Base-by-base conservation (phyloP, 192 early-diverging fungal species). In the Coemansia sp. region DNA sequence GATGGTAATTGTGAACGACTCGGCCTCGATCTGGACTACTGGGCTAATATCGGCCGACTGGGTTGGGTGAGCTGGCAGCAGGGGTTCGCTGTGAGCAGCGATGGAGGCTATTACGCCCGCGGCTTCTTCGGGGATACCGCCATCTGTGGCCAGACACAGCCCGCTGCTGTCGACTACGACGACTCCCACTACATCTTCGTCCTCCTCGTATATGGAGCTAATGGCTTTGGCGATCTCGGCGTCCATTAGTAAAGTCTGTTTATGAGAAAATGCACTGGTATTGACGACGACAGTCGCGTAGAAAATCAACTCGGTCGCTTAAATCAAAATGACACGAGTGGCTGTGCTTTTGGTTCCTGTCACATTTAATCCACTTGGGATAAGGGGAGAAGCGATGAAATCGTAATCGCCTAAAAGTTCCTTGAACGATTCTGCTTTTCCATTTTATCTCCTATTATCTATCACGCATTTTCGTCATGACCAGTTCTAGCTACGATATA, bases 151-250 rank as follows among this genome's bases (percentile, higher is more conserved):
- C 45, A 76, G 59, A 41, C 79, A 82, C 18, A 82, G 62, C 3
- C 79, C 79, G 68, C 64, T 73, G 37, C 73, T 74, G 42, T 82
- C 79, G 16, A 71, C 71, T 14, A 82, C 74, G 18, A 82, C 61
- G 7, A 72, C 63, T 25, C 68, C 73, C 3, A 62, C 38, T 12
- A 75, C 79, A 8, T 47, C 13, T 28, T 68, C 56, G 59, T 82
- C 79, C 20, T 68, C 10, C 16, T 68, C 62, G 43, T 68, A 76
- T 23, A 82, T 68, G 0, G 70, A 70, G 3, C 64, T 48, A 39
- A 82, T 64, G 7, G 67, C 59, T 11, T 55, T 53, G 35, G 65
- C 72, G 10, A 82, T 76, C 33, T 70, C 71, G 7, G 31, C 65
- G 35, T 76, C 73, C 79, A 82, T 81, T 37, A 38, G 42, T 43